A percentile compares a stretch with the other conserved stretches of the same genome.
phyloP scores from a whole-genome alignment of 768 basidiomycete species.

The Amanita molliuscula region DNA sequence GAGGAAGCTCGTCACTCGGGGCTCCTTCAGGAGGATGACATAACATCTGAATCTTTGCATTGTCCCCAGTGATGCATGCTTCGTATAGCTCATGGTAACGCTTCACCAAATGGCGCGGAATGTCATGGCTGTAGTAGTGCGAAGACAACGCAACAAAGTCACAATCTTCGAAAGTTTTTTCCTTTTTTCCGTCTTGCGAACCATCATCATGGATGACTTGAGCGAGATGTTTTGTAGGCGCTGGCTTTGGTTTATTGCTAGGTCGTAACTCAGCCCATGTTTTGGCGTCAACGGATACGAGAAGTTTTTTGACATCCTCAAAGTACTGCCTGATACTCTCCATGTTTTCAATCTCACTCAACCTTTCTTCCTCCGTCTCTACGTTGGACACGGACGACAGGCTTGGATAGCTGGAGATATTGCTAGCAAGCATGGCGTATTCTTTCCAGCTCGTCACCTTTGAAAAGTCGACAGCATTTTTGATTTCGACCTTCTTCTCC shows the following conservation, averaged over 20 bases:
- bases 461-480: neutral
- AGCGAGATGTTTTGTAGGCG: neutral
- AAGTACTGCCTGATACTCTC: neutral
- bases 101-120: neutral
- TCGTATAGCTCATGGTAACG: conserved; percentile 1
- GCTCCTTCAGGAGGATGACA: conserved; percentile 35
- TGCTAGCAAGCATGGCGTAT: neutral
- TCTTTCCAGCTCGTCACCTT: conserved; percentile 2
- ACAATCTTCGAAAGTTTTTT: neutral
- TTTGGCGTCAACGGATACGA: conserved; percentile 1
- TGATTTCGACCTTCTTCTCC: neutral
- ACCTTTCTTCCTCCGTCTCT: neutral
- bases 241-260: neutral
- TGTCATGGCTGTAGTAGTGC: neutral
- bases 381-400: no score
- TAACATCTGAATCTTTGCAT: conserved; percentile 36
- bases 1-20: conserved; percentile 16
- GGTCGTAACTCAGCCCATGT: neutral
- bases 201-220: neutral
- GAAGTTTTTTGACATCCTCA: neutral
- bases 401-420: neutral
- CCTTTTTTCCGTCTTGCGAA: neutral
- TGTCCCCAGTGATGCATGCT: conserved; percentile 4
- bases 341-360: neutral
- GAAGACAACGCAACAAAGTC: neutral